Evolutionary conservation across 768 basidiomycete species (phyloP).

Genomic region (Trametopsis cervina): DNA sequence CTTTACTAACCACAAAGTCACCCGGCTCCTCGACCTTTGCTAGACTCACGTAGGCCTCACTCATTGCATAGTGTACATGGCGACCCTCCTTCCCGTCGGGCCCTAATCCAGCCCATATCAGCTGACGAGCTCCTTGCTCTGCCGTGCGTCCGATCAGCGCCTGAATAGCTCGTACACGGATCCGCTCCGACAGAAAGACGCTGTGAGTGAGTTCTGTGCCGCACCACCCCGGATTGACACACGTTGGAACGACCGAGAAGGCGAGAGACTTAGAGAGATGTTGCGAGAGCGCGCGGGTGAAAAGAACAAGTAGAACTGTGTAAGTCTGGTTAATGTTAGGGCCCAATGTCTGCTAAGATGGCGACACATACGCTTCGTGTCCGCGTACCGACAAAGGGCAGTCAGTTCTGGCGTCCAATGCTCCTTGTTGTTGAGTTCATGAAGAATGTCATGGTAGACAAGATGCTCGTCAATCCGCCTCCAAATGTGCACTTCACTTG

Average conservation of each 20-base stretch:
- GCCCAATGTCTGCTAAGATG: not conserved
- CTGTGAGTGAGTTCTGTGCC: slow-evolving; percentile 24
- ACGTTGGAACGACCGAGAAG: slow-evolving; percentile 25
- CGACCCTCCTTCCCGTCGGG: slow-evolving; percentile 15
- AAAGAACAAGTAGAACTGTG: slow-evolving; percentile 31
- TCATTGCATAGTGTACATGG: slow-evolving; percentile 16
- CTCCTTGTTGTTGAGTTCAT: slow-evolving; percentile 17
- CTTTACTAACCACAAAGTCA: slow-evolving; percentile 27
- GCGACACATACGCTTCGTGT: not conserved
- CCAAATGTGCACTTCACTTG: slow-evolving; percentile 33
- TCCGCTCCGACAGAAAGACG: slow-evolving; percentile 4
- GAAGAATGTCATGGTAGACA: slow-evolving; percentile 17
- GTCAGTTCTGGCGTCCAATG: slow-evolving; percentile 22
- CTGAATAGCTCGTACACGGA: slow-evolving; percentile 12
- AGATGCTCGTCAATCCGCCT: slow-evolving; percentile 26
- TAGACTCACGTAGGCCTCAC: slow-evolving; percentile 17
- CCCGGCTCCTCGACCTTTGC: slow-evolving; percentile 20
- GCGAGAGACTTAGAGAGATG: slow-evolving; percentile 24
- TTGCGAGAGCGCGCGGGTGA: slow-evolving; percentile 28
- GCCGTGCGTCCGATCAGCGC: slow-evolving; percentile 25
- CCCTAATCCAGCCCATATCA: slow-evolving; percentile 26
- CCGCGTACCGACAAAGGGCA: not conserved
- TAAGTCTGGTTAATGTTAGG: slow-evolving; percentile 13
- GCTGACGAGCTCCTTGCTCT: slow-evolving; percentile 30
- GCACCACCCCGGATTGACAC: slow-evolving; percentile 31